Evolutionary conservation across 257 asterid genomes (phyloP).

Genomic region (Nemophila menziesii): DNA sequence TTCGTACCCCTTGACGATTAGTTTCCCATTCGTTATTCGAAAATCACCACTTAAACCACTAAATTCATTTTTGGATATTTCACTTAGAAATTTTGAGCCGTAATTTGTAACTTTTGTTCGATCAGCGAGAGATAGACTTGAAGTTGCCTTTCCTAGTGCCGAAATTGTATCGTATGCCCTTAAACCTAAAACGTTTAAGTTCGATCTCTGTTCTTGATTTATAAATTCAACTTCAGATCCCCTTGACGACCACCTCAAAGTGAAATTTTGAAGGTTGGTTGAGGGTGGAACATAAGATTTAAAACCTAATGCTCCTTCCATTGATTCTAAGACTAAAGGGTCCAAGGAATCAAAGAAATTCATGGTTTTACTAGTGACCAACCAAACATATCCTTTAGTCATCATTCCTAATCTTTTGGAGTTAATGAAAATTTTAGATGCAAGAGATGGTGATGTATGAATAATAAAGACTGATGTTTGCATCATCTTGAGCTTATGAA

Average conservation of each 20-base stretch:
- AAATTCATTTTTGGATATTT: conserved; percentile 7
- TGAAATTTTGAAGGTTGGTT: conserved; percentile 12
- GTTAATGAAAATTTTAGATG: conserved; percentile 21
- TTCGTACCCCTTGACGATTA: conserved; percentile 17
- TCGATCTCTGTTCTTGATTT: conserved; percentile 8
- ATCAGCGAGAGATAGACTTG: conserved; percentile 12
- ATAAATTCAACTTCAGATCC: conserved; percentile 11
- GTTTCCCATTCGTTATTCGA: conserved; percentile 15
- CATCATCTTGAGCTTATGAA: conserved; percentile 11
- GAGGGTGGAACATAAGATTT: conserved; percentile 21
- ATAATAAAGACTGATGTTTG: conserved; percentile 20
- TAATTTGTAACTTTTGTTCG: background rate
- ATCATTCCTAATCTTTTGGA: conserved; percentile 29
- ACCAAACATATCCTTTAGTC: conserved; percentile 33
- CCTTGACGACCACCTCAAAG: conserved; percentile 19
- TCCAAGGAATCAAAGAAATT: conserved; percentile 15
- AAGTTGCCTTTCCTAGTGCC: conserved; percentile 25
- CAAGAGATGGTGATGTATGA: conserved; percentile 24
- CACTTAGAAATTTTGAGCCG: conserved; percentile 1
- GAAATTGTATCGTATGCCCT: conserved; percentile 36
- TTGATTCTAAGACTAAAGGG: conserved; percentile 15
- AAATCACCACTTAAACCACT: conserved; percentile 20
- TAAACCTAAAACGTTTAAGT: conserved; percentile 16
- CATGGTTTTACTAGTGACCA: conserved; percentile 30
- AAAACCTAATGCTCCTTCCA: conserved; percentile 31